Conservation (phyloP, 2,329 filamentous ascomycete genomes). For the Waltergamsia citrina region DNA sequence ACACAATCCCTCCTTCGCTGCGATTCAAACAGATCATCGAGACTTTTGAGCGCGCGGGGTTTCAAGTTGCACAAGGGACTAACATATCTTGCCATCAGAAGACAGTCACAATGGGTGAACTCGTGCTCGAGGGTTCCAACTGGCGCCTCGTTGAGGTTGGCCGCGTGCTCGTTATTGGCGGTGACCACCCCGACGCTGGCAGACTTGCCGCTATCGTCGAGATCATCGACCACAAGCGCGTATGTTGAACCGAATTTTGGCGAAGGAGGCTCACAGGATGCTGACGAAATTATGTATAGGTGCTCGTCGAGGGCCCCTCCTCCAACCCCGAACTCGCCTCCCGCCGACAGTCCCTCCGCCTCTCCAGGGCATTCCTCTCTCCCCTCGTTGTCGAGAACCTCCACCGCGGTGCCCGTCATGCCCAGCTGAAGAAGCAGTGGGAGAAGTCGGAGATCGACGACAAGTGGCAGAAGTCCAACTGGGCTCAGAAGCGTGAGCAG, state of each 20-base stretch:
- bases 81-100: slow-evolving; percentile 31
- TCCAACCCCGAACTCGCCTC: slow-evolving; percentile 70
- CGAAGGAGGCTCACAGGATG: no score
- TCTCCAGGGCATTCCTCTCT: slow-evolving; percentile 80
- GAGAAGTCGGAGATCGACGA: slow-evolving; percentile 82
- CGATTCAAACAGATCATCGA: background rate
- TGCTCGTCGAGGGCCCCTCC: slow-evolving; percentile 91
- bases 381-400: slow-evolving; percentile 80
- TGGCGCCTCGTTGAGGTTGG: slow-evolving; percentile 98
- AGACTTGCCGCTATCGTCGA: slow-evolving; percentile 92
- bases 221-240: slow-evolving; percentile 99
- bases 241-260: no score
- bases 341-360: slow-evolving; percentile 76
- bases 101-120: slow-evolving; percentile 70
- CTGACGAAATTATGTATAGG: no score
- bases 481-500: slow-evolving; percentile 88
- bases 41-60: slow-evolving; percentile 6
- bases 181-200: slow-evolving; percentile 67
- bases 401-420: slow-evolving; percentile 74
- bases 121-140: slow-evolving; percentile 70
- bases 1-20: slow-evolving; percentile 13
- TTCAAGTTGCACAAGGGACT: slow-evolving; percentile 22
- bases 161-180: slow-evolving; percentile 87
- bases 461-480: slow-evolving; percentile 87
- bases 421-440: slow-evolving; percentile 80